phyloP scores from a whole-genome alignment of 306 rosid genomes.

The Trifolium subterraneum region DNA sequence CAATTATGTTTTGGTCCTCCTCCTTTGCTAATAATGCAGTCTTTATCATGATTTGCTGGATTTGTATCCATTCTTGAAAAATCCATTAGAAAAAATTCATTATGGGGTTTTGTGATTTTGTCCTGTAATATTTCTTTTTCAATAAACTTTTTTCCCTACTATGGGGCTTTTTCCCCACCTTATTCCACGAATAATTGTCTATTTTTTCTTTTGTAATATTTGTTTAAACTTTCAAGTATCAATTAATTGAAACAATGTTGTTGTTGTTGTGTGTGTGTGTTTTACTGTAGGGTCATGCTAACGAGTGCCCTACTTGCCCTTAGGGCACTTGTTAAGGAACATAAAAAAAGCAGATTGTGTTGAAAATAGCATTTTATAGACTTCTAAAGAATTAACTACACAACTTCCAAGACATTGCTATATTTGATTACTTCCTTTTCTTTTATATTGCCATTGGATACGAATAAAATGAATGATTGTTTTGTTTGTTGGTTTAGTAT shows the following conservation, averaged over 20 bases:
- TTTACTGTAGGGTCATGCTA: neutral
- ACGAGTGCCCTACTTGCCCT: no score
- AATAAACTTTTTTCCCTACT: neutral
- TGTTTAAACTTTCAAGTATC: neutral
- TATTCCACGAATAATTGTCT: neutral
- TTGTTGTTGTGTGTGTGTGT: neutral
- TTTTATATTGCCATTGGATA: neutral
- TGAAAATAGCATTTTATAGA: no score
- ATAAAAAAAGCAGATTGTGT: no score
- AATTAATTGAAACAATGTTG: conserved; percentile 5
- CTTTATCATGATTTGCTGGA: neutral
- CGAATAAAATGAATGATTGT: neutral
- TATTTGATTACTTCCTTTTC: neutral
- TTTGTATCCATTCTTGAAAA: conserved; percentile 1
- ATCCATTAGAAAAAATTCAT: neutral
- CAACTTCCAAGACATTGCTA: no score
- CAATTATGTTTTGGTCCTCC: conserved; percentile 15
- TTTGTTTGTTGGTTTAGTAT: neutral
- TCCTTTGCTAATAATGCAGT: neutral
- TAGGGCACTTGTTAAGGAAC: no score
- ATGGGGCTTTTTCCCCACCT: neutral
- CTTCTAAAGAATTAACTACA: no score
- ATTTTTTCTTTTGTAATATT: neutral
- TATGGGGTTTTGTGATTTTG: neutral
- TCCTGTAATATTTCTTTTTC: conserved; percentile 4